These are phyloP conservation scores for Nymphaea thermarum DNA, from an alignment of 164 flowering plant species.

Conservation along the genomic window DNA sequence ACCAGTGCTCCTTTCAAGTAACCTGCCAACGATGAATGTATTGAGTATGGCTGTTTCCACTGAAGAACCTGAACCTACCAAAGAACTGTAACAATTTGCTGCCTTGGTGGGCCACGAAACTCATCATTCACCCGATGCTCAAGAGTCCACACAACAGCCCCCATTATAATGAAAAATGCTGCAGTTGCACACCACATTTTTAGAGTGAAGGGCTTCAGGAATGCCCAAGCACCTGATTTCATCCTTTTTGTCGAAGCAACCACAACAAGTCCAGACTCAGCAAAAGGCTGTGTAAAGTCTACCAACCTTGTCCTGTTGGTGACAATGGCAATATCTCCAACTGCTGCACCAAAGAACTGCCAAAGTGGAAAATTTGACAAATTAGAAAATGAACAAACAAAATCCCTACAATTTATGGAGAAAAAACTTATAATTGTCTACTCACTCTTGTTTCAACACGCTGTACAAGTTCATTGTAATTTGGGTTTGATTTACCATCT, in stretches of 20 bases:
- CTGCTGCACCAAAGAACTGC: constrained; percentile 62
- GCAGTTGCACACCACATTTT: constrained; percentile 63
- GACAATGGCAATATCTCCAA: constrained; percentile 74
- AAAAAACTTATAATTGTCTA: constrained; percentile 2
- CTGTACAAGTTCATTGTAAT: constrained; percentile 51
- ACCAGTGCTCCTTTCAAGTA: no score
- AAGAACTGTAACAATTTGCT: constrained; percentile 20
- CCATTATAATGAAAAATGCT: constrained; percentile 39
- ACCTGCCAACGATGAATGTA: no score
- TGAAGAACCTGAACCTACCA: constrained; percentile 13
- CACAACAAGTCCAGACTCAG: constrained; percentile 75
- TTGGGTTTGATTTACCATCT: constrained; percentile 61
- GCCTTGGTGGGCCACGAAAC: constrained; percentile 28
- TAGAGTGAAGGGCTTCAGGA: constrained; percentile 55
- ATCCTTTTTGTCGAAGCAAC: constrained; percentile 51
- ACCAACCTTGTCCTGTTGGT: constrained; percentile 53
- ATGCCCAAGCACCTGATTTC: constrained; percentile 60
- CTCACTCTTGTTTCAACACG: constrained; percentile 56
- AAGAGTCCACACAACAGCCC: constrained; percentile 28
- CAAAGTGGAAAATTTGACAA: constrained; percentile 1
- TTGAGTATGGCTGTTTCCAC: no score
- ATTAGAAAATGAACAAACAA: background rate
- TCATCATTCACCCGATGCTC: constrained; percentile 31
- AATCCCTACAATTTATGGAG: background rate
- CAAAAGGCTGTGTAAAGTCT: constrained; percentile 81